Conservation (phyloP, 345 rosid species). For the Trapa incisa region DNA sequence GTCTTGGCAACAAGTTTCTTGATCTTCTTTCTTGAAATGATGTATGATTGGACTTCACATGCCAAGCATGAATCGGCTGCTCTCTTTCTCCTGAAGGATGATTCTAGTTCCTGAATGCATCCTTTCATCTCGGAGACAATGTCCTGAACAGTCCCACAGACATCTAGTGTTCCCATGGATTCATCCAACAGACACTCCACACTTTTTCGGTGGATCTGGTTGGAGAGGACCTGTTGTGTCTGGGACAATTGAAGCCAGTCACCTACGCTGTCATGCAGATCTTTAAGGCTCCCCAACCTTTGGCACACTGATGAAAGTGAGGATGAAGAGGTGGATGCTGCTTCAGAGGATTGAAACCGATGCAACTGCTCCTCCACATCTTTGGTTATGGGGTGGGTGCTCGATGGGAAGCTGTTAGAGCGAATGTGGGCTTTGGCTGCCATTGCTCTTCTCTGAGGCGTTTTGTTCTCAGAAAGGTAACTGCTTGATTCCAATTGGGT, state of each 20-base stretch:
- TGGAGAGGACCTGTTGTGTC: conserved; percentile 6
- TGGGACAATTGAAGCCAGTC: conserved; percentile 15
- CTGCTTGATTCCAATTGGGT: background rate
- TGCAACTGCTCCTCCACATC: conserved; percentile 3
- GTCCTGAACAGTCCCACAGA: conserved; percentile 5
- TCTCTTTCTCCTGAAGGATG: conserved; percentile 6
- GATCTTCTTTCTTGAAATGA: conserved; percentile 9
- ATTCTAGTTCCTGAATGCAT: background rate
- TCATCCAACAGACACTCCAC: conserved; percentile 10
- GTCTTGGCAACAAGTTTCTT: background rate
- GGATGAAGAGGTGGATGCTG: background rate
- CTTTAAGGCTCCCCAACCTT: conserved; percentile 10
- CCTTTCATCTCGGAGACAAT: conserved; percentile 6
- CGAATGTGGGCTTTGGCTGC: background rate
- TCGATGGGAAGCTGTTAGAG: conserved; percentile 10
- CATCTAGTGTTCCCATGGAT: conserved; percentile 15
- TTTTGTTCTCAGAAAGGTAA: background rate
- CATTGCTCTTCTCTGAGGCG: background rate
- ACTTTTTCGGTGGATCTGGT: background rate
- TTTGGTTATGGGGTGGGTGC: background rate
- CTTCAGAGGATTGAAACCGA: conserved; percentile 5
- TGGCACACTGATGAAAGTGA: conserved; percentile 5
- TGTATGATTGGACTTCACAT: background rate
- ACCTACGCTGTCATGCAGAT: conserved; percentile 8
- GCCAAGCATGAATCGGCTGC: background rate